phyloP scores from a whole-genome alignment of 2,329 filamentous ascomycete genomes.

The Gliomastix tumulicola region DNA sequence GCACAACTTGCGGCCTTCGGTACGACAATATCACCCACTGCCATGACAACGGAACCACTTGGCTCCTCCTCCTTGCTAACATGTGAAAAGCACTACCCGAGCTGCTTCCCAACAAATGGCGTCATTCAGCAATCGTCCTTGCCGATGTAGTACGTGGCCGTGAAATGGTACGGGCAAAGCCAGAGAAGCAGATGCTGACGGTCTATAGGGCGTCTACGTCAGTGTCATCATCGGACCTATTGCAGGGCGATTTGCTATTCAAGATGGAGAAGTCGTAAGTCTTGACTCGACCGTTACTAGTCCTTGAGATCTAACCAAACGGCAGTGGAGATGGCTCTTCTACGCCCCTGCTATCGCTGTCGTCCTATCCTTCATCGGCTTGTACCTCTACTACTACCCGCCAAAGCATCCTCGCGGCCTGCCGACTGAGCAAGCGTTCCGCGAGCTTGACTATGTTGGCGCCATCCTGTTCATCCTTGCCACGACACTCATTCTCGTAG shows the following conservation, averaged over 20 bases:
- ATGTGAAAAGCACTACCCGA: conserved; percentile 38
- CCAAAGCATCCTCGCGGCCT: conserved; percentile 23
- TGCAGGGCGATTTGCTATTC: conserved; percentile 30
- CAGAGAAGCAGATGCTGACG: no score
- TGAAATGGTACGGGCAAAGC: no score
- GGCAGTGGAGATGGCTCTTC: conserved; percentile 35
- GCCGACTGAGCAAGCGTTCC: conserved; percentile 21
- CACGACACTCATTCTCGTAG: conserved; percentile 26
- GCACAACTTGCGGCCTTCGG: conserved; percentile 36
- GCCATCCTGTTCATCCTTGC: conserved; percentile 25
- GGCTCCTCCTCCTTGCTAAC: no score
- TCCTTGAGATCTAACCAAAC: not conserved
- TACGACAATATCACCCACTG: no score
- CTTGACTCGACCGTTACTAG: not conserved
- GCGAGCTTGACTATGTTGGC: conserved; percentile 29
- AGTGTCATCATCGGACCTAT: conserved; percentile 37
- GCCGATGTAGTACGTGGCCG: no score
- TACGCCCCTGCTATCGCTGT: conserved; percentile 32
- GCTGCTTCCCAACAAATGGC: conserved; percentile 40
- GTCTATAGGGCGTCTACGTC: conserved; percentile 33
- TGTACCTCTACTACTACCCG: conserved; percentile 26
- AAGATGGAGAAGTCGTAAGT: conserved; percentile 16
- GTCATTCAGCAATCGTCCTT: conserved; percentile 34
- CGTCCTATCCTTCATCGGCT: conserved; percentile 33
- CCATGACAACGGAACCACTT: no score